A percentile compares a stretch with the other conserved stretches of the same genome.
phyloP scores from a whole-genome alignment of 2,329 filamentous ascomycete species.

The Fusarium sp. region DNA sequence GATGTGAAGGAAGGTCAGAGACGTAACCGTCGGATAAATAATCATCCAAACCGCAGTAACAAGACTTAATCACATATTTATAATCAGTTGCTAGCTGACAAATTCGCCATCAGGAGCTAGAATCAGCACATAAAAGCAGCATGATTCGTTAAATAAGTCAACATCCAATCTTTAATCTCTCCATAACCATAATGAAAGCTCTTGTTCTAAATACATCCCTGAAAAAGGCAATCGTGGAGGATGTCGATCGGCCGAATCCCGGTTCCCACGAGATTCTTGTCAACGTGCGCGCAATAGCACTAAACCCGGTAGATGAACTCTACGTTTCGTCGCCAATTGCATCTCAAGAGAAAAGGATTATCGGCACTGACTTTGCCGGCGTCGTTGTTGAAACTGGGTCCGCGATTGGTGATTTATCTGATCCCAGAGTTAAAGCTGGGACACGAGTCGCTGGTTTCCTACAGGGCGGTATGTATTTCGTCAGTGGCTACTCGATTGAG shows the following conservation, averaged over 20 bases:
- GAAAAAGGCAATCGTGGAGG: slow-evolving; percentile 2
- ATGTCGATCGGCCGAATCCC: slow-evolving; percentile 31
- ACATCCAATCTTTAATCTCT: no score
- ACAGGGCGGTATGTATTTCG: slow-evolving; percentile 47
- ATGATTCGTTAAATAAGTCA: accelerated
- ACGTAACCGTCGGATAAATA: not conserved
- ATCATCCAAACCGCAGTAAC: not conserved
- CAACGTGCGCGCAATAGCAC: slow-evolving; percentile 38
- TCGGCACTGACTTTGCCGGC: slow-evolving; percentile 57
- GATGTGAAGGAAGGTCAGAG: accelerated
- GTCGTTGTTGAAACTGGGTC: slow-evolving; percentile 39
- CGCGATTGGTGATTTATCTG: slow-evolving; percentile 12
- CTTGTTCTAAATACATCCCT: slow-evolving; percentile 32
- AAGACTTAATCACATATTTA: no score
- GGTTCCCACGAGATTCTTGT: slow-evolving; percentile 35
- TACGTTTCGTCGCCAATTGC: slow-evolving; percentile 51
- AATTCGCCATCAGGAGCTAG: not conserved
- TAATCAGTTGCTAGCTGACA: not conserved
- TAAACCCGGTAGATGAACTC: slow-evolving; percentile 47
- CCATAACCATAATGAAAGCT: slow-evolving; percentile 33
- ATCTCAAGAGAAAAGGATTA: slow-evolving; percentile 39
- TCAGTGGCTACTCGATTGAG: accelerated
- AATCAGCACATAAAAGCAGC: accelerated
- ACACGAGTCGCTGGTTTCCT: slow-evolving; percentile 54
- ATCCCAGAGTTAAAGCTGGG: slow-evolving; percentile 40